Percentiles rank a stretch among this genome's conserved stretches.
Conservation (phyloP, 208 protist genomes). For the Leishmania lainsoni region DNA sequence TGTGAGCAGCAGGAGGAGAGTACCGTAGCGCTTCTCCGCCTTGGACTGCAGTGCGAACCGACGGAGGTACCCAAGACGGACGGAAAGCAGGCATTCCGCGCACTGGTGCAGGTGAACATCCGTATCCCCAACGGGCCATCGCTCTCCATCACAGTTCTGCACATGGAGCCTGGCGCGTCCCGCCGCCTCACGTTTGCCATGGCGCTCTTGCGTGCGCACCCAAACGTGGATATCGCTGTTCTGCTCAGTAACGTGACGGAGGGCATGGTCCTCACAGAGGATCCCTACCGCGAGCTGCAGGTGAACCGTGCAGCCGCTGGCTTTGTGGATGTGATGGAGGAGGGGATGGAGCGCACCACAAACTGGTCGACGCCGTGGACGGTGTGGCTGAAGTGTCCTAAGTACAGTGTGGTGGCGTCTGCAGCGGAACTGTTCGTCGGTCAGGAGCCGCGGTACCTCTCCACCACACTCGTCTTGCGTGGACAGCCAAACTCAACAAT, state of each 20-base stretch:
- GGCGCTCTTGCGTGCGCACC: slow-evolving; percentile 42
- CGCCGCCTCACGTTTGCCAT: slow-evolving; percentile 46
- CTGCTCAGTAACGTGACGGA: slow-evolving; percentile 73
- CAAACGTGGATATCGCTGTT: slow-evolving; percentile 44
- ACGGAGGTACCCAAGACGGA: slow-evolving; percentile 59
- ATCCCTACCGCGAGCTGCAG: slow-evolving; percentile 54
- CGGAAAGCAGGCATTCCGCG: slow-evolving; percentile 37
- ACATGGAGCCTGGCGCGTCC: slow-evolving; percentile 48
- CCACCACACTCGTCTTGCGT: slow-evolving; percentile 41
- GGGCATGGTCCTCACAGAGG: slow-evolving; percentile 33
- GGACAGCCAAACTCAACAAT: slow-evolving; percentile 48
- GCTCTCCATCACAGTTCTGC: slow-evolving; percentile 53
- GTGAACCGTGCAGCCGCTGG: slow-evolving; percentile 43
- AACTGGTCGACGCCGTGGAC: slow-evolving; percentile 51
- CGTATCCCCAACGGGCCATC: slow-evolving; percentile 37
- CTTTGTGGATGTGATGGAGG: slow-evolving; percentile 75
- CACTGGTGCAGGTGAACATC: slow-evolving; percentile 55
- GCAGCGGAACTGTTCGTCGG: slow-evolving; percentile 40
- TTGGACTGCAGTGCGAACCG: slow-evolving; percentile 59
- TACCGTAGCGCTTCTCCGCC: slow-evolving; percentile 65
- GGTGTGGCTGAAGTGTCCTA: slow-evolving; percentile 74
- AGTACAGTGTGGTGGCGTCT: slow-evolving; percentile 47
- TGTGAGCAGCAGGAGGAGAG: slow-evolving; percentile 58
- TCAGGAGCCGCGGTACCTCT: slow-evolving; percentile 47
- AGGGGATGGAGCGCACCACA: slow-evolving; percentile 46